A percentile compares a stretch with the other conserved stretches of the same genome.
Evolutionary conservation across 306 rosid genomes (phyloP).

Genomic region (Luffa acutangula): DNA sequence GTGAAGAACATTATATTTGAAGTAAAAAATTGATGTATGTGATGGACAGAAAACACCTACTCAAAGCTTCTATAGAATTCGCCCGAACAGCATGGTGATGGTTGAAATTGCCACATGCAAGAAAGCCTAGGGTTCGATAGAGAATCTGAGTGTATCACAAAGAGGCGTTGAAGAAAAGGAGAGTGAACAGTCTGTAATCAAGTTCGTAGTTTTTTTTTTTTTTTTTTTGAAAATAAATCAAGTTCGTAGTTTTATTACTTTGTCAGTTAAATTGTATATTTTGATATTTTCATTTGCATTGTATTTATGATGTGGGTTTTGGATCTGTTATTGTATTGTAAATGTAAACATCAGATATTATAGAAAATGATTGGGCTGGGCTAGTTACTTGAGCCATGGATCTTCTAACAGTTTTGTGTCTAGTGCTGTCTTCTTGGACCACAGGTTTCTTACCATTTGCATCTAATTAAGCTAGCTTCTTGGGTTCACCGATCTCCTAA

Average conservation of each 20-base stretch:
- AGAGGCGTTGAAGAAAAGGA: not conserved
- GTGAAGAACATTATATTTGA: not conserved
- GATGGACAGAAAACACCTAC: not conserved
- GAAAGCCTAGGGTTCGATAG: not conserved
- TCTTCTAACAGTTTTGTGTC: not conserved
- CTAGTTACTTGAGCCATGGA: not conserved
- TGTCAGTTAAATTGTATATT: conserved; percentile 2
- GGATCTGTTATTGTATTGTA: not conserved
- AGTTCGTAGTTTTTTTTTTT: not conserved
- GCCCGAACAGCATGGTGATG: not conserved
- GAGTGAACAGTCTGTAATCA: not conserved
- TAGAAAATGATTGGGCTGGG: not conserved
- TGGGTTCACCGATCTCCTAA: not conserved
- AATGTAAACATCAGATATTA: not conserved
- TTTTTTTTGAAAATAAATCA: no score
- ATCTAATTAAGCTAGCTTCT: not conserved
- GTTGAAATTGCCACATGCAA: not conserved
- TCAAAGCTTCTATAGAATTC: not conserved
- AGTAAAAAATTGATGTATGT: not conserved
- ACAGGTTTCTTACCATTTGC: not conserved
- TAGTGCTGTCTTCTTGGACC: not conserved
- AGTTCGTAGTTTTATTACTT: not conserved
- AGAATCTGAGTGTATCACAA: not conserved
- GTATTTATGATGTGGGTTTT: not conserved
- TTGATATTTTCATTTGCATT: not conserved